phyloP scores from a whole-genome alignment of 192 early-diverging fungal genomes.

The Dissophora ornata region DNA sequence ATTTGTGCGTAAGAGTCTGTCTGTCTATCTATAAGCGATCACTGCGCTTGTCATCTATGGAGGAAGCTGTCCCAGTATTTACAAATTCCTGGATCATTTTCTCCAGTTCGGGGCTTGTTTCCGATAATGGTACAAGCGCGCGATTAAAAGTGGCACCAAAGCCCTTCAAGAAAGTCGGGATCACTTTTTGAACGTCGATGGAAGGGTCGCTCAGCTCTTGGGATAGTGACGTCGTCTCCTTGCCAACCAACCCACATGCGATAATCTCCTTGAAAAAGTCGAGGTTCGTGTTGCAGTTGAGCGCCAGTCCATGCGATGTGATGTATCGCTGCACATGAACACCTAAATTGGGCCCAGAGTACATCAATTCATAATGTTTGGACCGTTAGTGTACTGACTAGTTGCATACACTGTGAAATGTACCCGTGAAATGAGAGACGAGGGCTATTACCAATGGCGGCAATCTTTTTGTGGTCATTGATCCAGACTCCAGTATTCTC shows the following conservation, averaged over 20 bases:
- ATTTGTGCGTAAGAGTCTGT: neutral
- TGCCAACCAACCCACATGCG: slow-evolving; percentile 87
- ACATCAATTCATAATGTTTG: too few relatives aligned
- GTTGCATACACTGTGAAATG: too few relatives aligned
- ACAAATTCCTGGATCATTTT: slow-evolving; percentile 14
- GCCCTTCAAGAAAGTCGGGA: slow-evolving; percentile 61
- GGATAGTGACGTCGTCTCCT: slow-evolving; percentile 80
- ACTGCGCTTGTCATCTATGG: neutral
- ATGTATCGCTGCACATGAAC: slow-evolving; percentile 89
- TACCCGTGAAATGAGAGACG: neutral
- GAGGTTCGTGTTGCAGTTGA: slow-evolving; percentile 94
- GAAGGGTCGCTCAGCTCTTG: slow-evolving; percentile 53
- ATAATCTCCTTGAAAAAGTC: slow-evolving; percentile 90
- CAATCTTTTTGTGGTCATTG: slow-evolving; percentile 84
- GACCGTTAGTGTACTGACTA: too few relatives aligned
- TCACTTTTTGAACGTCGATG: slow-evolving; percentile 57
- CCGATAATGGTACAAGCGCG: slow-evolving; percentile 51
- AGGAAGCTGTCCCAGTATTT: slow-evolving; percentile 4
- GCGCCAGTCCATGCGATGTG: slow-evolving; percentile 92
- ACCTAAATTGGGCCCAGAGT: too few relatives aligned
- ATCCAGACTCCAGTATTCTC: slow-evolving; percentile 96
- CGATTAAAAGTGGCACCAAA: slow-evolving; percentile 64
- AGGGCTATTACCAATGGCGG: slow-evolving; percentile 81
- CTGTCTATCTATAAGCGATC: neutral
- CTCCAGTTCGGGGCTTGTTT: slow-evolving; percentile 43